phyloP scores from a whole-genome alignment of 345 rosid species.

The Hypericum perforatum region DNA sequence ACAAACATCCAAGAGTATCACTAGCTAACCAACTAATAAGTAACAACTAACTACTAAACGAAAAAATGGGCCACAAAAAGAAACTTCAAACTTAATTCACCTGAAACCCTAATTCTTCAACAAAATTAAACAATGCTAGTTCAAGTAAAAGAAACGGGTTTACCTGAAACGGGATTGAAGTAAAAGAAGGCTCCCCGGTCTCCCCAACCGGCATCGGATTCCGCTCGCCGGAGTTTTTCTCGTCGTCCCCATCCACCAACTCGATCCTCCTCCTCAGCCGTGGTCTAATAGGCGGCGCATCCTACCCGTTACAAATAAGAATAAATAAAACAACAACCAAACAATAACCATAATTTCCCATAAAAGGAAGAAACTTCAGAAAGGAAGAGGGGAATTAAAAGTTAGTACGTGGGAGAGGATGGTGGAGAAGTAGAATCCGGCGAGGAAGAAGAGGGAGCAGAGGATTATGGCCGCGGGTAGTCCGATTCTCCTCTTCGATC shows the following conservation, averaged over 20 bases:
- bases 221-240: conserved; percentile 10
- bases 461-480: conserved; percentile 29
- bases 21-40: too few species aligned
- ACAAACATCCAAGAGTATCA: too few species aligned
- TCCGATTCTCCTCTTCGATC: conserved; percentile 45
- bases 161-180: conserved; percentile 74
- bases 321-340: conserved; percentile 7
- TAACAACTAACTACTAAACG: neutral
- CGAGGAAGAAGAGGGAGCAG: conserved; percentile 50
- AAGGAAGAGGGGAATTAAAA: too few species aligned
- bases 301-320: conserved; percentile 20
- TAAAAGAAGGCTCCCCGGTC: conserved; percentile 50
- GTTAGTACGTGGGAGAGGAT: conserved; percentile 37
- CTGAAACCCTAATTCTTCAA: neutral
- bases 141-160: neutral
- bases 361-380: neutral
- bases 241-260: conserved; percentile 13
- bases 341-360: conserved; percentile 1
- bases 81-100: neutral
- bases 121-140: too few species aligned
- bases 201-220: conserved; percentile 43
- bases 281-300: conserved; percentile 42
- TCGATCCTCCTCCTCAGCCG: conserved; percentile 42
- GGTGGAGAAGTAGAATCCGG: conserved; percentile 51
- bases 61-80: neutral